Evolutionary conservation across 148 eudicot species (phyloP).

Genomic region (Chenopodium berlandieri): DNA sequence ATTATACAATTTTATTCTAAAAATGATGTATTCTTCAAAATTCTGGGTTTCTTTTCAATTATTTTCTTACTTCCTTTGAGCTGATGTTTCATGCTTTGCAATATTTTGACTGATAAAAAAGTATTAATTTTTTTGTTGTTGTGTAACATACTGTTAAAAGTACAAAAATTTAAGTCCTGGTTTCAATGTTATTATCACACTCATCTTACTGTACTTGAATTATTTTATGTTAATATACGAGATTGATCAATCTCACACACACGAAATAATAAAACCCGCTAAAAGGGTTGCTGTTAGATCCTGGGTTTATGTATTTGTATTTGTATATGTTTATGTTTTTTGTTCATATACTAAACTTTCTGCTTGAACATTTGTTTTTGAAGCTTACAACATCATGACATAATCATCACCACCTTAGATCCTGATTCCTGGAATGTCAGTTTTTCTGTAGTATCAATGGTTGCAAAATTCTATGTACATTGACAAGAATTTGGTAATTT

Average conservation of each 20-base stretch:
- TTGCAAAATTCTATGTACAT: neutral
- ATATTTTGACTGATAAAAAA: neutral
- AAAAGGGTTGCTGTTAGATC: conserved; percentile 4
- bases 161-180: neutral
- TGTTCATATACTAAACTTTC: neutral
- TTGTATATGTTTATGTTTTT: neutral
- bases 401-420: neutral
- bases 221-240: neutral
- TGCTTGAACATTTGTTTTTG: neutral
- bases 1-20: neutral
- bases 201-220: neutral
- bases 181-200: neutral
- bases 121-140: neutral
- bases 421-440: neutral
- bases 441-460: neutral
- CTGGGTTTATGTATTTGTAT: neutral
- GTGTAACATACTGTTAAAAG: neutral
- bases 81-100: neutral
- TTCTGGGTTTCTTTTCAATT: neutral
- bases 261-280: neutral
- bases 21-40: neutral
- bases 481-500: neutral
- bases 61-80: neutral
- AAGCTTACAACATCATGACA: neutral
- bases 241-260: neutral